These are phyloP conservation scores for Chaetomium sp. DNA, from an alignment of 2,329 filamentous ascomycete genomes.

Conservation along the genomic window DNA sequence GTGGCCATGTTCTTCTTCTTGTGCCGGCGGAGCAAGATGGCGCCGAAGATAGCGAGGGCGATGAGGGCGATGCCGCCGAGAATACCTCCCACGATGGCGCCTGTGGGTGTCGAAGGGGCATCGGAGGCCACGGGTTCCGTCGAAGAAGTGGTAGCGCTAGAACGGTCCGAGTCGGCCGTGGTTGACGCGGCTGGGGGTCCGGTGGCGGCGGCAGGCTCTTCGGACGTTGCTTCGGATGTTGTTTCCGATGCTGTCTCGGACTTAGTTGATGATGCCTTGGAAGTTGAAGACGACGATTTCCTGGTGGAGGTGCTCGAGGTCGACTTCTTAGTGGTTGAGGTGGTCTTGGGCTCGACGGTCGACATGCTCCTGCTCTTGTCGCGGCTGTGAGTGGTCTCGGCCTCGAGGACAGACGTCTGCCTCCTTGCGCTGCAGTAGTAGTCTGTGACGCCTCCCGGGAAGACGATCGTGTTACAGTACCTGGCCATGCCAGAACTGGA, in stretches of 20 bases:
- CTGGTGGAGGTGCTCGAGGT: conserved; percentile 11
- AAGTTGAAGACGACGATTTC: conserved; percentile 15
- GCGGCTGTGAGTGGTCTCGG: conserved; percentile 47
- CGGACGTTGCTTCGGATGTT: not conserved
- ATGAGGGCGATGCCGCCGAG: conserved; percentile 32
- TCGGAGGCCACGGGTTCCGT: not conserved
- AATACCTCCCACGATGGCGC: conserved; percentile 34
- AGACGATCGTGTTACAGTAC: conserved; percentile 52
- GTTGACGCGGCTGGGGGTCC: conserved; percentile 16
- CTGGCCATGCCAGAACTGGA: conserved; percentile 42
- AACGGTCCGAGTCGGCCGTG: conserved; percentile 10
- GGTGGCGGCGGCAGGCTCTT: conserved; percentile 6
- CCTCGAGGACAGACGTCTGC: conserved; percentile 41
- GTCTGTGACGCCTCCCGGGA: conserved; percentile 46
- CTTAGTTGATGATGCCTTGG: not conserved
- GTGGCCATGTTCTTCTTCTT: conserved; percentile 16
- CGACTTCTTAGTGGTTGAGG: not conserved
- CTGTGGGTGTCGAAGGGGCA: conserved; percentile 23
- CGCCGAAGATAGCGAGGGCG: conserved; percentile 25
- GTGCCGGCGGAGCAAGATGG: conserved; percentile 25
- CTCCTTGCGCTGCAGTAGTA: conserved; percentile 47
- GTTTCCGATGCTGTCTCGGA: conserved; percentile 8
- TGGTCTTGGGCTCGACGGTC: conserved; percentile 7
- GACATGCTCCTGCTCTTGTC: conserved; percentile 41
- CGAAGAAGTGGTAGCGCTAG: conserved; percentile 17